Evolutionary conservation across 1,284 basidiomycete species (phyloP).

Genomic region (Ganoderma lingzhi): DNA sequence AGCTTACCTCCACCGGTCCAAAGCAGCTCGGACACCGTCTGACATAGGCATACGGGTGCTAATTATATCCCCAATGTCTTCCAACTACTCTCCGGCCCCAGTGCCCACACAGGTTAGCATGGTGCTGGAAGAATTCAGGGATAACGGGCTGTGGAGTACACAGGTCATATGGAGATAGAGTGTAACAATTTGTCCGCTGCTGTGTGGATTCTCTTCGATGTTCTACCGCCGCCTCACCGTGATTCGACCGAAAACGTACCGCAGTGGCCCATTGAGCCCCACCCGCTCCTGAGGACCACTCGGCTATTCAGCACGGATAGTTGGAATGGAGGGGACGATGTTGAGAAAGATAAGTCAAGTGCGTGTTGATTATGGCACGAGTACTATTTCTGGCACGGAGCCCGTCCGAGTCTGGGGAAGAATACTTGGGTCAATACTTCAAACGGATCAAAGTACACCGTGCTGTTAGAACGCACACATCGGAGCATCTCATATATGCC

Average conservation of each 20-base stretch:
- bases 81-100: slow-evolving; percentile 12
- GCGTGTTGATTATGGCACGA: slow-evolving; percentile 8
- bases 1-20: slow-evolving; percentile 12
- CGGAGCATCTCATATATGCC: too few species aligned
- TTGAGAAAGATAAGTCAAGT: not conserved
- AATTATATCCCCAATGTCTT: not conserved
- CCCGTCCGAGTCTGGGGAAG: too few species aligned
- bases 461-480: too few species aligned
- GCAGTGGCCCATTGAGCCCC: not conserved
- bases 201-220: not conserved
- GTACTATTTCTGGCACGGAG: slow-evolving; percentile 4
- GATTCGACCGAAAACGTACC: slow-evolving; percentile 27
- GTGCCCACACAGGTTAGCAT: not conserved
- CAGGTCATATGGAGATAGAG: slow-evolving; percentile 16
- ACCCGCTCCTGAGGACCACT: not conserved
- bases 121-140: slow-evolving; percentile 18
- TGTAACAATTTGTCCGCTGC: not conserved
- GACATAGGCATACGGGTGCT: slow-evolving; percentile 8
- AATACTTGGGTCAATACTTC: too few species aligned
- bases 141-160: slow-evolving; percentile 17
- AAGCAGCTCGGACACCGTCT: slow-evolving; percentile 7
- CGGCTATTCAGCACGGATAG: not conserved
- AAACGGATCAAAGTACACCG: too few species aligned
- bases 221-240: slow-evolving; percentile 8
- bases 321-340: not conserved